Evolutionary conservation across 257 asterid species (phyloP), one percentile per base, ranked within the genome.

Genomic region (Lycium ferocissimum): DNA sequence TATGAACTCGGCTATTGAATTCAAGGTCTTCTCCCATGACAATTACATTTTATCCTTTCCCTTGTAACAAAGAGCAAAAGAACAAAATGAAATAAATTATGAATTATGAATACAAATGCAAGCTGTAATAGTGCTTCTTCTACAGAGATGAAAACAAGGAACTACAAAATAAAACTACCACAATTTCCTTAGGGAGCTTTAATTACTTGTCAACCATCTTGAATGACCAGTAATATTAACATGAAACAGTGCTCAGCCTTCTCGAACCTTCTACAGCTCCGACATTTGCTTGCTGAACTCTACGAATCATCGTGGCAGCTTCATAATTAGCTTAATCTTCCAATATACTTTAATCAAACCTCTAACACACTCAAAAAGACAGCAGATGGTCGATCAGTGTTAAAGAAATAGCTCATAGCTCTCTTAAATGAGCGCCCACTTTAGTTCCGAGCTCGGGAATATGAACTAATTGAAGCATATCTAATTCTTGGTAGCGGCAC

Each of bases 191-290:
- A 56, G 75, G 80, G 37, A 78, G 57, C 40, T 70, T 82, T 6
- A 14, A 67, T 67, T 82, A 43, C 72, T 69, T 76, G 75, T 87
- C 76, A 58, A 57, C 81, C 87, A 73, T 88, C 85, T 75, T 56
- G 79, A 78, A 57, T 80, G 83, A 91, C 84, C 72, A 82, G 53
- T 78, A 83, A 67, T 69, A 69, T 84, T 65, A 75, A 76, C 87
- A 87, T 63, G 79, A 20, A 75, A 26, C 33, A 49, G 56, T 83
- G 62, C 59, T 66, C 70, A 86, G 81, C 67, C 56, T 78, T 45
- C 76, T 79, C 18, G 47, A 61, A 56, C 62, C 76, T 78, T 82
- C 85, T 20, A 12, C n/a, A 47, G 40, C 69, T 63, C 63, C 22
- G 70, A 72, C 72, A 86, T 85, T 80, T 79, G 72, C 85, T n/a